These are phyloP conservation scores for Ganoderma boninense DNA, from an alignment of 1,284 basidiomycete species.

Conservation along the genomic window DNA sequence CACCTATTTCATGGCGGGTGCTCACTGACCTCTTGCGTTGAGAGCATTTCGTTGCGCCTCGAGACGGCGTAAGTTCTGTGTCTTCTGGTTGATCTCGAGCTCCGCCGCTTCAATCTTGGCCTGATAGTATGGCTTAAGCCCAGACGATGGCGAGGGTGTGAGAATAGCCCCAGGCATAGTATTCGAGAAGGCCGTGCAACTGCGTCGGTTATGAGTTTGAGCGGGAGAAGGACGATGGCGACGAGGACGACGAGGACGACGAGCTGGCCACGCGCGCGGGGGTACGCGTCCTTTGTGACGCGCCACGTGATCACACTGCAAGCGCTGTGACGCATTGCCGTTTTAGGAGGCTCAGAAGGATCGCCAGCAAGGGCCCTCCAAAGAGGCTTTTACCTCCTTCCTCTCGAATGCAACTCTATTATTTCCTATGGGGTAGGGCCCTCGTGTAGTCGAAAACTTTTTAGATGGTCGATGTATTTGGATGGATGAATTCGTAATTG, in stretches of 20 bases:
- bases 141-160: constrained; percentile 59
- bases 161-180: constrained; percentile 61
- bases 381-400: not conserved
- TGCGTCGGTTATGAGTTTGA: not conserved
- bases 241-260: constrained; percentile 9
- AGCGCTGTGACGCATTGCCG: constrained; percentile 13
- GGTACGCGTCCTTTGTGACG: constrained; percentile 33
- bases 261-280: not conserved
- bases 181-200: too few species aligned
- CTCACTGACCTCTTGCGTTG: constrained; percentile 83
- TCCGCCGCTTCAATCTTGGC: constrained; percentile 96
- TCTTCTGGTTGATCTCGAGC: constrained; percentile 94
- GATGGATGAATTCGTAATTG: not conserved
- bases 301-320: constrained; percentile 16
- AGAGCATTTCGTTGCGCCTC: constrained; percentile 97
- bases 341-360: constrained; percentile 24
- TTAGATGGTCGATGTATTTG: not conserved
- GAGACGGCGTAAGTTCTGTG: constrained; percentile 93
- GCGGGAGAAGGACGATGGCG: constrained; percentile 20
- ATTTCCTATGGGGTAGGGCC: too few species aligned
- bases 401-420: too few species aligned
- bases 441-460: too few species aligned
- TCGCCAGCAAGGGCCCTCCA: not conserved
- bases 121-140: constrained; percentile 92
- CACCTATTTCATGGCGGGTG: not conserved